Evolutionary conservation across 345 rosid species (phyloP), one percentile per base, ranked within the genome.

Genomic region (Acer negundo): DNA sequence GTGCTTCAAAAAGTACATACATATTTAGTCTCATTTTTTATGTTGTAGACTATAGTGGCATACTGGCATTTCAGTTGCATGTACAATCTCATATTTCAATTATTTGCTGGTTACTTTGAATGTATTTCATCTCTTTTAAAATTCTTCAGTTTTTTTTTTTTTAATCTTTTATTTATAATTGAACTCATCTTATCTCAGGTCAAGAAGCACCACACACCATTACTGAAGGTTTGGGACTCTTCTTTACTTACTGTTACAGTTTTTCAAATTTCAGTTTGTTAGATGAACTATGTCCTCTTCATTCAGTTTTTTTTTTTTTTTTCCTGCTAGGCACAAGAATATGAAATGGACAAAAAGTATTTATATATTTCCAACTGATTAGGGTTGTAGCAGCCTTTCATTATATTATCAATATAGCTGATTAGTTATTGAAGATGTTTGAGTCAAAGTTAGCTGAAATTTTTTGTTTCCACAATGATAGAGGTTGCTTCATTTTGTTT

Each of bases 191-290:
- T 6, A 16, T 53, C 7, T 76, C 93, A 95, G 99, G 93, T 92
- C 72, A 93, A 87, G 90, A 89, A 88, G 82, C 92, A 44, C 63
- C 93, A 92, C 23, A 82, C 90, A 40, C 93, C 93, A 51, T 75
- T 91, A 49, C 70, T 89, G 74, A 88, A 87, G 92, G 93, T 91
- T 75, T 28, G 85, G n/a, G 35, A 7, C 40, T 77, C 66, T 69
- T 51, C 70, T 23, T 55, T n/a, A 8, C 44, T 46, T 58, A 55
- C 1, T 61, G 15, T 28, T 20, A 9, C 56, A 42, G 16, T 13
- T 23, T 68, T 46, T 62, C 38, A 24, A 49, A 9, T 26, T 46
- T 47, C 47, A 15, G n/a, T 64, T 17, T 10, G 51, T 13, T 42
- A 20, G 62, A 16, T 67, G 66, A 35, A 47, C 5, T 46, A 20